Evolutionary conservation across 2,329 filamentous ascomycete genomes (phyloP).

Genomic region (Alternaria burnsii): DNA sequence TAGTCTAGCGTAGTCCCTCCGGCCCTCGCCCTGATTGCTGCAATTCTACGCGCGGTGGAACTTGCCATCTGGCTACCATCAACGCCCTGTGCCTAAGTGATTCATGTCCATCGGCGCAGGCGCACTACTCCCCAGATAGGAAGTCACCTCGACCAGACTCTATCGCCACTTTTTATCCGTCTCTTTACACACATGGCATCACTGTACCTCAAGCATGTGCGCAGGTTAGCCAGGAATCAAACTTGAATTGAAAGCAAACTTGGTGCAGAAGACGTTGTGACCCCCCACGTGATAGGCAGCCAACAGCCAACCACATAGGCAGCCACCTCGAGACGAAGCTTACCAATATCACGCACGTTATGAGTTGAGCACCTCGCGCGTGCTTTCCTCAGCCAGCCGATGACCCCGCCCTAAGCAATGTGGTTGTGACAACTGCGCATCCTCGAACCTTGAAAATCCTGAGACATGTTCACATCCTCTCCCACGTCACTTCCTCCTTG

Average conservation of each 20-base stretch:
- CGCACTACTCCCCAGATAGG: constrained; percentile 7
- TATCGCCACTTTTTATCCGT: constrained; percentile 7
- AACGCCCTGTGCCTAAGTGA: constrained; percentile 7
- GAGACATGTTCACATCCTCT: not conserved
- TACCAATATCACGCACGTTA: not conserved
- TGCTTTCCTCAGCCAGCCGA: not conserved
- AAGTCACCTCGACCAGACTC: constrained; percentile 3
- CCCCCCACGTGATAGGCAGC: not conserved
- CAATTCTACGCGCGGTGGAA: not conserved
- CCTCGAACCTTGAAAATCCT: not conserved
- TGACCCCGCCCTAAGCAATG: constrained; percentile 6
- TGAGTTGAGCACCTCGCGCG: not conserved
- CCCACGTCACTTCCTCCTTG: constrained; percentile 2
- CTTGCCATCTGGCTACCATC: not conserved
- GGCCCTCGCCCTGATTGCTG: not conserved
- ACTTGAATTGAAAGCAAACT: not conserved
- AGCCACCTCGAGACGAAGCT: not conserved
- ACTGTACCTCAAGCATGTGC: not conserved
- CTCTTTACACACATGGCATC: not conserved
- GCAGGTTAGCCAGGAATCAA: not conserved
- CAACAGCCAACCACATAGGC: too few relatives aligned
- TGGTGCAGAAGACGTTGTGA: not conserved
- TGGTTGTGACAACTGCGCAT: constrained; percentile 1
- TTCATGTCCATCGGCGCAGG: constrained; percentile 1
- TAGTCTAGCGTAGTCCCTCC: not conserved